phyloP scores from a whole-genome alignment of 163 green algal species.

The Prototheca wickerhamii region DNA sequence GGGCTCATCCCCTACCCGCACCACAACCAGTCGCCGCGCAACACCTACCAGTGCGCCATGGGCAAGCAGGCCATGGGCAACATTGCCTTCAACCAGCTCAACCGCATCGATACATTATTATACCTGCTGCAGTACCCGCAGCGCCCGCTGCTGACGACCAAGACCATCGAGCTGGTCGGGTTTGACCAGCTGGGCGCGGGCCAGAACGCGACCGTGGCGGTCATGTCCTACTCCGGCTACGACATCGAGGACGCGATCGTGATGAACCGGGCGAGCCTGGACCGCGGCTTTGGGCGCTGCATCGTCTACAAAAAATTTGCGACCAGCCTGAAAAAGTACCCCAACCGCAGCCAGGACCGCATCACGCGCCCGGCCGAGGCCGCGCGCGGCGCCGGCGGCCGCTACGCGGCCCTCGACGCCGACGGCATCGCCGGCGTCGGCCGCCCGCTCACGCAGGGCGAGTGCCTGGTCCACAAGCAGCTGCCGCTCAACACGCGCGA shows the following conservation, averaged over 20 bases:
- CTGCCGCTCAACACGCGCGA: conserved; percentile 79
- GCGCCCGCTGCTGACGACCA: conserved; percentile 91
- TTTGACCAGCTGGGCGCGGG: conserved; percentile 95
- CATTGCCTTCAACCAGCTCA: conserved; percentile 96
- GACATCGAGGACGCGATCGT: conserved; percentile 99
- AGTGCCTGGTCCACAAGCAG: conserved; percentile 92
- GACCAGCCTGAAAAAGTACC: conserved; percentile 72
- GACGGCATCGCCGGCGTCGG: conserved; percentile 83
- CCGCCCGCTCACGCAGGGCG: conserved; percentile 43
- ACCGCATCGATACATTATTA: conserved; percentile 93
- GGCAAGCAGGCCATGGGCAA: conserved; percentile 99
- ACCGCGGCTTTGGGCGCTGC: conserved; percentile 96
- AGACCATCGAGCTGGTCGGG: conserved; percentile 91
- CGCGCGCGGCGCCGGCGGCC: background rate
- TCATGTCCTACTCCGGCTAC: conserved; percentile 94
- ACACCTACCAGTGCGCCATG: conserved; percentile 99
- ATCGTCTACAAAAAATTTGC: conserved; percentile 83
- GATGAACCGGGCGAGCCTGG: conserved; percentile 92
- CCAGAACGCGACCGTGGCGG: conserved; percentile 95
- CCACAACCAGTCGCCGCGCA: conserved; percentile 98
- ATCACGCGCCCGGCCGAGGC: conserved; percentile 47
- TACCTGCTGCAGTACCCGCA: conserved; percentile 96
- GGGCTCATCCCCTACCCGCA: conserved; percentile 97
- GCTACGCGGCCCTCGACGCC: conserved; percentile 56
- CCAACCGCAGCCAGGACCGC: conserved; percentile 84